Evolutionary conservation across 1,139 yeast genomes (phyloP).

Genomic region (Yamadazyma pseudoaaseri): DNA sequence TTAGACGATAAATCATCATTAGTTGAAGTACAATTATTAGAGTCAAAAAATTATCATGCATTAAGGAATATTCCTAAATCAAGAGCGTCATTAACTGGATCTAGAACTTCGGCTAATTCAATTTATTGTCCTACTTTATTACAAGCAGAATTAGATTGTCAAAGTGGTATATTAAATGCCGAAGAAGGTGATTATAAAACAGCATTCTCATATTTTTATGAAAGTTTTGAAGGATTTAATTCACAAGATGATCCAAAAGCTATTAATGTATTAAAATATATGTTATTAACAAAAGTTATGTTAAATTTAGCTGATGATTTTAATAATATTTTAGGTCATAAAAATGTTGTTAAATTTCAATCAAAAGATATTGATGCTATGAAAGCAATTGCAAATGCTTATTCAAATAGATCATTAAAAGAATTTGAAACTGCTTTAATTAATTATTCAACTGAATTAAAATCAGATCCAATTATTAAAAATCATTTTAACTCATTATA

Average conservation of each 20-base stretch:
- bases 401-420: conserved; percentile 82
- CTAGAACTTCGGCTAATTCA: conserved; percentile 94
- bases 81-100: conserved; percentile 89
- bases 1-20: conserved; percentile 93
- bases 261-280: conserved; percentile 80
- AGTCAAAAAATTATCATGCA: conserved; percentile 87
- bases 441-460: conserved; percentile 70
- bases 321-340: conserved; percentile 70
- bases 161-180: conserved; percentile 94
- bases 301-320: conserved; percentile 84
- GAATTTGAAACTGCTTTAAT: conserved; percentile 84
- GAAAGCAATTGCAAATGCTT: conserved; percentile 90
- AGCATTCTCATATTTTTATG: conserved; percentile 92
- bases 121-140: conserved; percentile 92
- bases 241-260: conserved; percentile 65
- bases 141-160: conserved; percentile 93
- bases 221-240: conserved; percentile 86
- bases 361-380: conserved; percentile 81
- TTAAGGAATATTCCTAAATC: conserved; percentile 91
- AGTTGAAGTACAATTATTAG: conserved; percentile 93
- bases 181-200: conserved; percentile 97
- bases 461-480: conserved; percentile 84
- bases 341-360: conserved; percentile 78
- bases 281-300: conserved; percentile 93
- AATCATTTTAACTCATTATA: conserved; percentile 91